Evolutionary conservation across 2,329 filamentous ascomycete species (phyloP).

Genomic region (Colletotrichum australisinense): DNA sequence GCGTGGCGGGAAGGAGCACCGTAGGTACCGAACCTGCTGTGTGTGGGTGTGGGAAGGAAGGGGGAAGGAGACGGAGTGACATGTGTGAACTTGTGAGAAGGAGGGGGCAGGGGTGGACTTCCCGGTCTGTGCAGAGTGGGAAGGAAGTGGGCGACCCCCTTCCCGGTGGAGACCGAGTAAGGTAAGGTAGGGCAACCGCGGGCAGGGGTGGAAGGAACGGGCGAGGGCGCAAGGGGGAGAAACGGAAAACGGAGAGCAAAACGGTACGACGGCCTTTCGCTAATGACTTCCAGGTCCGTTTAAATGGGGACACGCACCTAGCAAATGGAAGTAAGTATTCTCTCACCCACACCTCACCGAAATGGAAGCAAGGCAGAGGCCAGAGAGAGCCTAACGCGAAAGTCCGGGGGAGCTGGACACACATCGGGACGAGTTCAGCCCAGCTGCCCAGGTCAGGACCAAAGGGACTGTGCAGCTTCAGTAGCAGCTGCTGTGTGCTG

Average conservation of each 20-base stretch:
- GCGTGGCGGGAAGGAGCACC: conserved; percentile 27
- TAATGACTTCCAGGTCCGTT: neutral
- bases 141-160: neutral
- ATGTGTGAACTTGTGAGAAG: neutral
- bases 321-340: no score
- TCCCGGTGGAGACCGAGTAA: neutral
- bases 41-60: conserved; percentile 9
- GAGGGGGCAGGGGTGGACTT: neutral
- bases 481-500: neutral
- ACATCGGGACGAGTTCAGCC: neutral
- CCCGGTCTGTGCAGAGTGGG: conserved; percentile 12
- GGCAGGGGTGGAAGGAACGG: neutral
- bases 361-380: neutral
- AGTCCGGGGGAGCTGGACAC: neutral
- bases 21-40: conserved; percentile 10
- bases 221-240: neutral
- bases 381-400: neutral
- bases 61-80: conserved; percentile 7
- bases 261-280: neutral
- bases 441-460: neutral
- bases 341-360: neutral
- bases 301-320: conserved; percentile 1
- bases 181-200: neutral
- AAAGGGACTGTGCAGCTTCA: neutral
- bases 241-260: conserved; percentile 3